Percentiles rank a stretch among this genome's conserved stretches.
phyloP scores from a whole-genome alignment of 495 filamentous ascomycete genomes.

The Podospora conica region DNA sequence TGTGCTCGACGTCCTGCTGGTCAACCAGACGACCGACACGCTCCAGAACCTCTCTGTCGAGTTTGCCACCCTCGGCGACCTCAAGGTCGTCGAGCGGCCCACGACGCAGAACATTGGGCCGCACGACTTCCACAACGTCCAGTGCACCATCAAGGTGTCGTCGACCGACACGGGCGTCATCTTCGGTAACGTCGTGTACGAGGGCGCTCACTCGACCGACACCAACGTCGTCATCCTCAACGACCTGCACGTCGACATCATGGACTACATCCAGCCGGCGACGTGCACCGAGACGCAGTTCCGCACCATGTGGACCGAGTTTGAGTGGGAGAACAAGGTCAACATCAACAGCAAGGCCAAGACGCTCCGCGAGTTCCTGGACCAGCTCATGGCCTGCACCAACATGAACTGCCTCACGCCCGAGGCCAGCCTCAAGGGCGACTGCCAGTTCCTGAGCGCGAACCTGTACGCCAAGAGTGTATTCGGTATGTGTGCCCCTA shows the following conservation, averaged over 20 bases:
- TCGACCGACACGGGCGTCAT: conserved; percentile 99
- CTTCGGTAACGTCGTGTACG: conserved; percentile 98
- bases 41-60: conserved; percentile 96
- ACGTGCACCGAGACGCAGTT: conserved; percentile 97
- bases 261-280: conserved; percentile 99
- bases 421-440: conserved; percentile 91
- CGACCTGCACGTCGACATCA: conserved; percentile 98
- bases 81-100: conserved; percentile 96
- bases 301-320: conserved; percentile 99
- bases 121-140: conserved; percentile 95
- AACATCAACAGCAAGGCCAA: conserved; percentile 98
- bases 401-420: conserved; percentile 99
- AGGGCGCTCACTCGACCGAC: conserved; percentile 90
- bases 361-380: conserved; percentile 84
- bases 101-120: conserved; percentile 92
- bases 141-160: conserved; percentile 98
- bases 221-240: conserved; percentile 97
- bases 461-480: conserved; percentile 97
- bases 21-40: conserved; percentile 96
- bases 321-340: conserved; percentile 99
- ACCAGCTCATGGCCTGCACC: conserved; percentile 92
- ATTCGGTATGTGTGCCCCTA: conserved; percentile 70
- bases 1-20: conserved; percentile 90
- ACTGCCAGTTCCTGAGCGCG: conserved; percentile 96
- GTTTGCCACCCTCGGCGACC: conserved; percentile 94